Percentiles rank a stretch among this genome's conserved stretches.
Evolutionary conservation across 2,329 filamentous ascomycete genomes (phyloP).

Genomic region (Colletotrichum tamarilloi): DNA sequence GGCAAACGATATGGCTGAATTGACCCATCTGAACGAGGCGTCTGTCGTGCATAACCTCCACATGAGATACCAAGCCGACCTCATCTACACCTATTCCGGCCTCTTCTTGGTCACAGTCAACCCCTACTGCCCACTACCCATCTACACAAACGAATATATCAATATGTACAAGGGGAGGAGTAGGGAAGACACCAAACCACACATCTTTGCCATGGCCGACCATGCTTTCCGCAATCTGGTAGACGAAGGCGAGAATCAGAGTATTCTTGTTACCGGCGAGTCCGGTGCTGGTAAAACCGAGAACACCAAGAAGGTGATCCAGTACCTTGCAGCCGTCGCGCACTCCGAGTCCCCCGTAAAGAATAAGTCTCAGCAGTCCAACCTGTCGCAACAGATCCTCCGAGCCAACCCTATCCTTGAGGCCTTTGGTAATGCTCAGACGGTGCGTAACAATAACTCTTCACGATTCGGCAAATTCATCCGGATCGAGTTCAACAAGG

Average conservation of each 20-base stretch:
- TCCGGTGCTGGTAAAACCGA: conserved; percentile 98
- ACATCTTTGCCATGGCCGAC: conserved; percentile 98
- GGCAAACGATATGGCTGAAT: conserved; percentile 98
- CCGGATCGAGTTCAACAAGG: conserved; percentile 90
- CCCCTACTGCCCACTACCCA: conserved; percentile 93
- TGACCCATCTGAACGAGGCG: conserved; percentile 97
- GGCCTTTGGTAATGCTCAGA: conserved; percentile 98
- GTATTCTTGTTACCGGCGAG: conserved; percentile 96
- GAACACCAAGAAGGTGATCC: conserved; percentile 99
- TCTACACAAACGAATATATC: conserved; percentile 96
- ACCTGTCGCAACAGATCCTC: conserved; percentile 94
- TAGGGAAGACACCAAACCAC: conserved; percentile 93
- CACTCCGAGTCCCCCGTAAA: conserved; percentile 79
- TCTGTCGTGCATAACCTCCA: conserved; percentile 98
- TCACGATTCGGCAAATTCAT: conserved; percentile 99
- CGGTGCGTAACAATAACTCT: conserved; percentile 97
- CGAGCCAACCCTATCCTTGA: conserved; percentile 97
- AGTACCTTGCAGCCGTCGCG: conserved; percentile 95
- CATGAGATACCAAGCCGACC: conserved; percentile 92
- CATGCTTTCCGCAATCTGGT: conserved; percentile 96
- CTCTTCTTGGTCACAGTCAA: conserved; percentile 97
- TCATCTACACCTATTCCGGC: conserved; percentile 98
- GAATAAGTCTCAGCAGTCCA: conserved; percentile 75
- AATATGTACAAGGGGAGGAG: conserved; percentile 96
- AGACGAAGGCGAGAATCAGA: conserved; percentile 95